phyloP scores from a whole-genome alignment of 2,329 filamentous ascomycete genomes.

The Ophiostoma novo-ulmi region DNA sequence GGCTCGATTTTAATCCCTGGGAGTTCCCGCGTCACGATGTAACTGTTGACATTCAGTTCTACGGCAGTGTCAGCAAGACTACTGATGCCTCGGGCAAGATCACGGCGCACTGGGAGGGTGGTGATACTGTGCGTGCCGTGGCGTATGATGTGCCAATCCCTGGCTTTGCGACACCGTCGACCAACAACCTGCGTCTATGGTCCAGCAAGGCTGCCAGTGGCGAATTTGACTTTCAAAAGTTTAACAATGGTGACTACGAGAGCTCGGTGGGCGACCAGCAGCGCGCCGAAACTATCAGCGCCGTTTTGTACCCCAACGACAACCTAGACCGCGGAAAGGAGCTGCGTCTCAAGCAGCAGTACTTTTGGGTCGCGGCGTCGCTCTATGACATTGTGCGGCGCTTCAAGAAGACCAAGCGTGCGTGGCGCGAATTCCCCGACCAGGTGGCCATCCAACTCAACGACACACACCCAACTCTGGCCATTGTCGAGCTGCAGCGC shows the following conservation, averaged over 20 bases:
- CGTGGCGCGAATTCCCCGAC: conserved; percentile 88
- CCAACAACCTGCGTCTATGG: conserved; percentile 96
- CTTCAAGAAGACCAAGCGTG: conserved; percentile 93
- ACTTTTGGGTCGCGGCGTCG: conserved; percentile 98
- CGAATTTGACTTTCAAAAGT: conserved; percentile 99
- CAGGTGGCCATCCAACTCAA: conserved; percentile 97
- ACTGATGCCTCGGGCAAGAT: conserved; percentile 71
- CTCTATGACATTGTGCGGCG: conserved; percentile 92
- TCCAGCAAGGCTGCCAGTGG: conserved; percentile 95
- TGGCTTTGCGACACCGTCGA: conserved; percentile 81
- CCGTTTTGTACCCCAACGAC: conserved; percentile 95
- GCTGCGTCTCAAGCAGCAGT: conserved; percentile 95
- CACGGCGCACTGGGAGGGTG: conserved; percentile 77
- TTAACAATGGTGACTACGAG: conserved; percentile 97
- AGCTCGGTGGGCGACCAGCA: conserved; percentile 97
- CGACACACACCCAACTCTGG: conserved; percentile 93
- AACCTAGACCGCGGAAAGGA: conserved; percentile 96
- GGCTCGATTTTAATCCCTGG: conserved; percentile 99
- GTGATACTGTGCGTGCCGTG: conserved; percentile 85
- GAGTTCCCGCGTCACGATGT: conserved; percentile 95
- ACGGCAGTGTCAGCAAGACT: conserved; percentile 73
- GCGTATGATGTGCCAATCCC: conserved; percentile 92
- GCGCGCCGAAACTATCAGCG: conserved; percentile 96
- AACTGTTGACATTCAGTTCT: conserved; percentile 95
- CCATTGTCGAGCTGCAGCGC: conserved; percentile 90